Conservation (phyloP, 768 basidiomycete genomes). For the Hypsizygus marmoreus region DNA sequence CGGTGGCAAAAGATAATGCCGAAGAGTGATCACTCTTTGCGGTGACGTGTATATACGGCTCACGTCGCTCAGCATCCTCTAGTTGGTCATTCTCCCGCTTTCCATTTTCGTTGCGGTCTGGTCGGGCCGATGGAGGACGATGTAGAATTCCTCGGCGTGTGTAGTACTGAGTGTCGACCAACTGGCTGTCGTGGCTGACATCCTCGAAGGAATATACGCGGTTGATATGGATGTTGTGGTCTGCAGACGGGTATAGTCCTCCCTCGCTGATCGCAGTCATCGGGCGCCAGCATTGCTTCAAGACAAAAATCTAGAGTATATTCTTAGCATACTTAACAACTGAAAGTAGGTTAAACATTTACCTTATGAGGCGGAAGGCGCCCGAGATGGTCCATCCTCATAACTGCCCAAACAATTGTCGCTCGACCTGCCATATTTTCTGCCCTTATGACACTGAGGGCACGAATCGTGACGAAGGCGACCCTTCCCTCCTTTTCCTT, state of each 20-base stretch:
- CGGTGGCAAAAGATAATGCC: neutral
- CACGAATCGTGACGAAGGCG: neutral
- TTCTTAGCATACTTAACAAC: too few species aligned
- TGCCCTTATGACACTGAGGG: neutral
- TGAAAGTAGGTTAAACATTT: too few species aligned
- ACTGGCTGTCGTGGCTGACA: neutral
- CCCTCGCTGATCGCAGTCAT: neutral
- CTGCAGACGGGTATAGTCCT: neutral
- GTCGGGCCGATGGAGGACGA: too few species aligned
- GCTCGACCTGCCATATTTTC: conserved; percentile 1
- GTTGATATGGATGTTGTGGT: neutral
- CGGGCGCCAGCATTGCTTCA: neutral
- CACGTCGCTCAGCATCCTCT: too few species aligned
- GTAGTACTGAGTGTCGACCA: neutral
- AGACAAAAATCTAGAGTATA: too few species aligned
- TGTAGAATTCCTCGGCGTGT: neutral
- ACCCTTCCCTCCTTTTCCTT: neutral
- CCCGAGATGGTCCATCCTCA: too few species aligned
- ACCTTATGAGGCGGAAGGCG: too few species aligned
- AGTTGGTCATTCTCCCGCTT: too few species aligned
- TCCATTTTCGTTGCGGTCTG: too few species aligned
- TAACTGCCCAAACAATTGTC: conserved; percentile 2
- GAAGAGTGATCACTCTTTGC: too few species aligned
- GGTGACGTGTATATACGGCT: too few species aligned
- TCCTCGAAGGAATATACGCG: neutral